A percentile compares a stretch with the other conserved stretches of the same genome.
Conservation (phyloP, 345 rosid genomes). For the Citrus unshiu region DNA sequence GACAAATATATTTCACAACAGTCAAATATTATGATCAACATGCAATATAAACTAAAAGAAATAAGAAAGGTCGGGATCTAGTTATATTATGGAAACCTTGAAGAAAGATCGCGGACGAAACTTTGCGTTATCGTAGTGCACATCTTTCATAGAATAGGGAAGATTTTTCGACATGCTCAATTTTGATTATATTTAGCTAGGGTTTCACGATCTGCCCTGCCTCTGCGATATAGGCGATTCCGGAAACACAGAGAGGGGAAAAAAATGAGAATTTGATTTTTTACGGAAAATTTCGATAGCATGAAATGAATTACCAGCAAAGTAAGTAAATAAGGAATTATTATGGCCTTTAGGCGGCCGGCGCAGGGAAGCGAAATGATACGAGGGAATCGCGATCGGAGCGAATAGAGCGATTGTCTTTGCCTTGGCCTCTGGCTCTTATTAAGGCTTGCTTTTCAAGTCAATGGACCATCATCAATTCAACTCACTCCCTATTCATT, state of each 20-base stretch:
- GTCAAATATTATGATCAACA: background rate
- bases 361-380: conserved; percentile 1
- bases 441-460: background rate
- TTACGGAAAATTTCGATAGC: background rate
- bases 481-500: too few species aligned
- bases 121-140: conserved; percentile 93
- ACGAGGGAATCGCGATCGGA: background rate
- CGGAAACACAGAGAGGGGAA: background rate
- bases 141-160: conserved; percentile 79
- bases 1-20: too few species aligned
- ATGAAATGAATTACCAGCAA: background rate
- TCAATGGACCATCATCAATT: background rate
- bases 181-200: background rate
- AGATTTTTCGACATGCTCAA: conserved; percentile 62
- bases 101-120: conserved; percentile 74
- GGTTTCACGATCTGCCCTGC: conserved; percentile 4
- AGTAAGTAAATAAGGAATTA: background rate
- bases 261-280: background rate
- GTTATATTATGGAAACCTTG: conserved; percentile 36
- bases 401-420: too few species aligned
- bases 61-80: background rate
- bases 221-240: background rate
- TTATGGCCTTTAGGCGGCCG: background rate
- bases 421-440: too few species aligned
- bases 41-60: background rate